A percentile compares a stretch with the other conserved stretches of the same genome.
Conservation (phyloP, 148 eudicot genomes). For the Rhododendron mucronatum region DNA sequence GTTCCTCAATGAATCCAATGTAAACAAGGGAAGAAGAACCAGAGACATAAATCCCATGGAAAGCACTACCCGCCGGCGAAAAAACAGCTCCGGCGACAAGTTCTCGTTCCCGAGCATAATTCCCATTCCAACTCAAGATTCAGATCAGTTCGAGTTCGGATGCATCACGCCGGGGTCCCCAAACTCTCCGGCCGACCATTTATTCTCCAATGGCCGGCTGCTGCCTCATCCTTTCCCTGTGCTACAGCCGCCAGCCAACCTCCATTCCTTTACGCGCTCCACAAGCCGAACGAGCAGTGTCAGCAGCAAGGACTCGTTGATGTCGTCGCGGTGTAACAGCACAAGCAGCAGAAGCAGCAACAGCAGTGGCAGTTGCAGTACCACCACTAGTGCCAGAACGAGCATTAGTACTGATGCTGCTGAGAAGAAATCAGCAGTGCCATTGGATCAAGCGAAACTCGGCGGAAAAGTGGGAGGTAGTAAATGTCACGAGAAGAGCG, state of each 20-base stretch:
- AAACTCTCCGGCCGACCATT: constrained; percentile 71
- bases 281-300: constrained; percentile 49
- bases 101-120: constrained; percentile 29
- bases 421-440: constrained; percentile 18
- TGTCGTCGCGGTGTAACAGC: constrained; percentile 7
- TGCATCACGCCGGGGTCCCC: constrained; percentile 32
- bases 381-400: constrained; percentile 26
- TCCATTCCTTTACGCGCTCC: constrained; percentile 23
- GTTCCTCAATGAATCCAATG: neutral
- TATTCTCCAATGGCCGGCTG: constrained; percentile 69
- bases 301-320: constrained; percentile 27
- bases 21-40: neutral
- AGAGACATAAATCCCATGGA: constrained; percentile 16
- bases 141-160: constrained; percentile 52
- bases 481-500: neutral
- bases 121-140: constrained; percentile 6
- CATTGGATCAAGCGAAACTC: neutral
- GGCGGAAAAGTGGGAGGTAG: neutral
- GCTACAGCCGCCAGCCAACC: constrained; percentile 2
- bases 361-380: constrained; percentile 22
- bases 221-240: constrained; percentile 64
- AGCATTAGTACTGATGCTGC: constrained; percentile 29
- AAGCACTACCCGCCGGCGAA: neutral
- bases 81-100: constrained; percentile 38
- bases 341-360: constrained; percentile 38